Evolutionary conservation across 768 basidiomycete species (phyloP), one percentile per base, ranked within the genome.

Genomic region (Amanita fuliginea): DNA sequence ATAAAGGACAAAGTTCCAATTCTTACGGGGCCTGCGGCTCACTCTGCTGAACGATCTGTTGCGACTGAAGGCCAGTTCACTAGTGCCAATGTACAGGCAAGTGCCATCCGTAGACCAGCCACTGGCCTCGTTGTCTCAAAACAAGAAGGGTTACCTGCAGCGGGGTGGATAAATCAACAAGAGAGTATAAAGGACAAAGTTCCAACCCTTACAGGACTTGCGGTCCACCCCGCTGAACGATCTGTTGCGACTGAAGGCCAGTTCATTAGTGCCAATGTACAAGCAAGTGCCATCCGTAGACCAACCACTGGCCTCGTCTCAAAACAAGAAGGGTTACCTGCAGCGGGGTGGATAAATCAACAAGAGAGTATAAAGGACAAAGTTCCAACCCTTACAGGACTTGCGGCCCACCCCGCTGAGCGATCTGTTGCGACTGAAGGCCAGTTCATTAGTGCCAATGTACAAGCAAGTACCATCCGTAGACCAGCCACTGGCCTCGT

Each of bases 331-430:
- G n/a, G n/a, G n/a, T n/a, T n/a, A n/a, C n/a, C 46, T 37, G 22
- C 46, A 36, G 6, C n/a, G 8, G 46, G 35, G 14, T 34, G 35
- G 46, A 6, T 5, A 39, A 14, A 18, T 37, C 35, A n/a, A 9
- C 46, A 37, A n/a, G 46, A 36, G 22, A 47, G 22, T n/a, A 19
- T 10, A 14, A 35, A 47, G 16, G 44, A 46, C 18, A 47, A 47
- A 9, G 9, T 36, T 13, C 5, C 36, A 1, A 3, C 33, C 4
- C 6, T 36, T 22, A 6, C 19, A 14, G 46, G 13, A n/a, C 35
- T 8, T n/a, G 19, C 21, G 14, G 9, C 22, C 14, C 24, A 47
- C 24, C n/a, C 35, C n/a, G 11, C 33, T 16, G 37, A 48, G n/a
- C 37, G 37, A 7, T 32, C 47, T 28, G 13, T 13, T 18, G 40